phyloP scores from a whole-genome alignment of 169 alveolate species.

The Plasmodium knowlesi region DNA sequence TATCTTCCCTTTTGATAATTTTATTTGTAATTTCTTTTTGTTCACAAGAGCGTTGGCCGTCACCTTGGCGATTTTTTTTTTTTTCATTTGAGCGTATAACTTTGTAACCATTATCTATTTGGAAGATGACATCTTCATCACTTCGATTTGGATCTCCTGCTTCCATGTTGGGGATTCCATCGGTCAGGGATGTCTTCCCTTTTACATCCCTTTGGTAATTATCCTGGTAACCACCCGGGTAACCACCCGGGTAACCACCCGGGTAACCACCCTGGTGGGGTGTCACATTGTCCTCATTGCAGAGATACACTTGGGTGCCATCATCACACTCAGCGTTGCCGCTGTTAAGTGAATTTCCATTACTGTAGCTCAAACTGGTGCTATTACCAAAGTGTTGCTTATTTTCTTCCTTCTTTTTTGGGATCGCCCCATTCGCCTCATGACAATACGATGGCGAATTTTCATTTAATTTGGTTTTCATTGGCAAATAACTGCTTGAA shows the following conservation, averaged over 20 bases:
- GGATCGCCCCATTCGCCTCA: neutral
- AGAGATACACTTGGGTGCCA: neutral
- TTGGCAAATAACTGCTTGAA: neutral
- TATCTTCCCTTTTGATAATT: neutral
- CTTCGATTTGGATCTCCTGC: neutral
- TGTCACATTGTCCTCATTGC: neutral
- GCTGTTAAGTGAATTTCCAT: neutral
- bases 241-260: neutral
- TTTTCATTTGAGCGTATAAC: neutral
- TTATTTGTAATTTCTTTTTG: constrained; percentile 1
- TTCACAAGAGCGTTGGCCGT: neutral
- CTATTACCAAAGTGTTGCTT: neutral
- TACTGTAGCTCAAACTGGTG: neutral
- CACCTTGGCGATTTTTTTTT: neutral
- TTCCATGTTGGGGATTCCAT: neutral
- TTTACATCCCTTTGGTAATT: neutral
- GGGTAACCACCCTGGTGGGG: neutral
- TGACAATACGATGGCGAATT: neutral
- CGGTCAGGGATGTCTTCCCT: neutral
- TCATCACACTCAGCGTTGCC: neutral
- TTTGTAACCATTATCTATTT: constrained; percentile 7
- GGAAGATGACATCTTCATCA: neutral
- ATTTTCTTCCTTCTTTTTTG: neutral
- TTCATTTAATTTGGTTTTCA: constrained; percentile 18
- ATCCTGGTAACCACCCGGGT: neutral